phyloP scores from a whole-genome alignment of 2,329 filamentous ascomycete genomes.

The Paracoccidioides brasiliensis region DNA sequence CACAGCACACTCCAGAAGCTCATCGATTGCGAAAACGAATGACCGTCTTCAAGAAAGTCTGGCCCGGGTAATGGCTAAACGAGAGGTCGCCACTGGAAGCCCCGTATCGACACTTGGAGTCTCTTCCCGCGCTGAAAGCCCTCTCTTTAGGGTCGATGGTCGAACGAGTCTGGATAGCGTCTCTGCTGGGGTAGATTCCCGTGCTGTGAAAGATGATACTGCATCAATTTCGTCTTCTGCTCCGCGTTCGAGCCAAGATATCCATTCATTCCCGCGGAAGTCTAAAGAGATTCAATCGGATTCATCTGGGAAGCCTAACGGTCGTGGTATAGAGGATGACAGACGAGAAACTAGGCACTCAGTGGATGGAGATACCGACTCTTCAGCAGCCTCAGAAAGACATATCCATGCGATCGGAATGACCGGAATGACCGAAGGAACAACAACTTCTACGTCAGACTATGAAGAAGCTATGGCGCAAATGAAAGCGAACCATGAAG shows the following conservation, averaged over 20 bases:
- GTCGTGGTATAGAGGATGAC: not conserved
- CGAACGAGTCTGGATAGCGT: conserved; percentile 25
- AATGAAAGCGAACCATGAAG: conserved; percentile 38
- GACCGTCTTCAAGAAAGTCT: conserved; percentile 81
- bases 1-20: conserved; percentile 45
- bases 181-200: conserved; percentile 12
- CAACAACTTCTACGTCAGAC: conserved; percentile 15
- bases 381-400: conserved; percentile 5
- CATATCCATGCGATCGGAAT: conserved; percentile 11
- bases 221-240: conserved; percentile 7
- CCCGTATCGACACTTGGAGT: conserved; percentile 37
- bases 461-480: conserved; percentile 36
- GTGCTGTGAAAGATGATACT: conserved; percentile 9
- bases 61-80: conserved; percentile 72
- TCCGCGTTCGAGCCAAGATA: conserved; percentile 21
- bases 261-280: conserved; percentile 11
- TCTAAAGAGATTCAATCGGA: conserved; percentile 18
- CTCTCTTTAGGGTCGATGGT: conserved; percentile 32
- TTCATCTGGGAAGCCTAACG: conserved; percentile 6
- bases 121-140: conserved; percentile 41
- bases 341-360: conserved; percentile 1
- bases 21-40: conserved; percentile 55
- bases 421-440: conserved; percentile 7
- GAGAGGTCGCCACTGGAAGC: conserved; percentile 40
- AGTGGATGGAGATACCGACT: not conserved